phyloP scores from a whole-genome alignment of 768 basidiomycete species.

The Leucocoprinus leucothites region DNA sequence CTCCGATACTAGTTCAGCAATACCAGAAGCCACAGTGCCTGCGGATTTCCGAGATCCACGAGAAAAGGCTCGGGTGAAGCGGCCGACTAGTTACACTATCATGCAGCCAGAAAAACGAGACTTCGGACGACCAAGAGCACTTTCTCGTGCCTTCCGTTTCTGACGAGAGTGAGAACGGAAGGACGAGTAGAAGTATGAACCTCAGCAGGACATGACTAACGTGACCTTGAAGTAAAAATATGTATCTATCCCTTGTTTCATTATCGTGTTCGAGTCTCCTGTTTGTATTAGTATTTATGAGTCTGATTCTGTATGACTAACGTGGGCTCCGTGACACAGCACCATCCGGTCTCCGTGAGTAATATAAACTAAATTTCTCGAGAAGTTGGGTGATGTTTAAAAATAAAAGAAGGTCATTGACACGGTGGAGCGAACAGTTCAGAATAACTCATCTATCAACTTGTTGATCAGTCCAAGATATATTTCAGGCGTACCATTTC shows the following conservation, averaged over 20 bases:
- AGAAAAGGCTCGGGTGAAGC: slow-evolving; percentile 29
- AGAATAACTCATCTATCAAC: background rate
- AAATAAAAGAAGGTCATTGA: background rate
- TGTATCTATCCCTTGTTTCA: background rate
- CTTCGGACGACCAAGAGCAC: slow-evolving; percentile 6
- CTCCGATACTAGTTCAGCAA: slow-evolving; percentile 7
- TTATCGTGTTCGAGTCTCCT: too few species aligned
- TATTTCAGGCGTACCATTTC: background rate
- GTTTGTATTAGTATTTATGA: too few species aligned
- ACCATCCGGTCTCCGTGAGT: too few species aligned
- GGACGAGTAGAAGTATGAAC: background rate
- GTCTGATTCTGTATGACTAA: too few species aligned
- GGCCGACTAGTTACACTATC: slow-evolving; percentile 21
- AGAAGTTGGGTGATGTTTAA: background rate
- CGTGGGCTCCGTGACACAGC: too few species aligned
- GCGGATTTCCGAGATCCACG: slow-evolving; percentile 27
- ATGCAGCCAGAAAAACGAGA: slow-evolving; percentile 10
- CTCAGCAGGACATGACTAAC: background rate
- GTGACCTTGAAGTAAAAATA: background rate
- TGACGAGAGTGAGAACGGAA: slow-evolving; percentile 3
- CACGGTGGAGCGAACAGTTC: background rate
- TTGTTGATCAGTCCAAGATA: background rate
- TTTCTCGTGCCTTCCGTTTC: slow-evolving; percentile 27
- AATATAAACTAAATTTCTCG: too few species aligned
- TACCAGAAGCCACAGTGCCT: background rate